Evolutionary conservation across 257 asterid species (phyloP), one percentile per base, ranked within the genome.

Genomic region (Anisodus tanguticus): DNA sequence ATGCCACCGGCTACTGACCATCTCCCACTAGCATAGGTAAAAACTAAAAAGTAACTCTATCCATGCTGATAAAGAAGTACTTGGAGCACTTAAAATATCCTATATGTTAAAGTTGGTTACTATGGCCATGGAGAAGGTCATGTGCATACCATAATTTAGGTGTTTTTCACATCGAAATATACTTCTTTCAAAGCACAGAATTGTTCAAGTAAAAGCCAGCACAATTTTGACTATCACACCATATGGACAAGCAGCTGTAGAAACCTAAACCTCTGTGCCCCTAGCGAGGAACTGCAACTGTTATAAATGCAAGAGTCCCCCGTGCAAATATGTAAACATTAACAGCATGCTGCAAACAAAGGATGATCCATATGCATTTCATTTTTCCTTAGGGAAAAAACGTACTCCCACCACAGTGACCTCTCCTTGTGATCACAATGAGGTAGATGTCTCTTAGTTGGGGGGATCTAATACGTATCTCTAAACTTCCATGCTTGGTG

Each of bases 231-330:
- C 80, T 57, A 19, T 47, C 37, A 72, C 80, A 47, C 60, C 1
- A 22, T 22, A 53, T 49, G 80, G 49, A 74, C 60, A 74, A 74
- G 41, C n/a, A 74, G 43, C 60, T 74, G 60, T 60, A 11, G 60
- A 74, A 74, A 49, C 62, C 80, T 49, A 41, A 74, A 49, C 80
- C 43, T 19, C 12, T 8, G 45, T 22, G n/a, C 19, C 62, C 43
- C 80, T 2, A 11, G 43, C 49, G 43, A 74, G n/a, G 80, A 74
- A 11, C 80, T 69, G 31, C 26, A 39, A 69, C 78, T 69, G 78
- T 39, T 8, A 39, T 39, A 69, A 68, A 39, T 69, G 53, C 53
- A 69, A 69, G 49, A 35, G 19, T 8, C 31, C 53, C 13, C 76
- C 76, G 6, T 37, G 26, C 76, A 37, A 37, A 43, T 15, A 37